Evolutionary conservation across 805 yeast species (phyloP), one percentile per base, ranked within the genome.

Genomic region (Wickerhamiella hasegawae): DNA sequence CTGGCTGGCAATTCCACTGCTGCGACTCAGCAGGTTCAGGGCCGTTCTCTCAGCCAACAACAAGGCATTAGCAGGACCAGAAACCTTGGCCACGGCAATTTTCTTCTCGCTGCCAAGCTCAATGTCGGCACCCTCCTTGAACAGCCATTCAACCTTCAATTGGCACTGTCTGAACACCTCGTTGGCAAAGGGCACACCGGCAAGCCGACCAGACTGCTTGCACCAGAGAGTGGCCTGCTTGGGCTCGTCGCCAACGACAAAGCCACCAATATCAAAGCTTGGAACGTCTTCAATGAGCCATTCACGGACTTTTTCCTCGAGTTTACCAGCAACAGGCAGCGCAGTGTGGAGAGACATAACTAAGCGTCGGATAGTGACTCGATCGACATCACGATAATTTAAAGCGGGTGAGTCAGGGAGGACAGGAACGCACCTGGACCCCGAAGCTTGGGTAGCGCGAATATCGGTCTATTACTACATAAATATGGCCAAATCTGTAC

Each of bases 231-330:
- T 72, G 2, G 94, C 96, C 3, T 73, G 62, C 48, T 81, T 78
- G 3, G 46, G 45, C 30, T 66, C 75, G 36, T 68, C 66, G 10
- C 97, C 96, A n/a, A 87, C 97, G 2, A 87, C 97, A 48, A 61
- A 82, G 2, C 95, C 97, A 23, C 97, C 97, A 48, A 76, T 79
- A 54, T 85, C 97, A 48, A 87, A 87, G 0, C 92, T 73, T 1
- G 97, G 96, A 12, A 80, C 87, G 48, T 85, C 97, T 50, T 85
- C 97, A 4, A 69, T 62, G 11, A 85, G 61, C 76, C 82, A 85
- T 30, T 60, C 64, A 8, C 83, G 71, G 41, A 87, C 71, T 40
- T 75, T 76, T 34, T 68, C 69, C 51, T 74, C 83, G 97, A 97
- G 87, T 33, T 60, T 62, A 3, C 94, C 92, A 37, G 69, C 71